Base-by-base conservation (phyloP, 2,329 filamentous ascomycete species). In the Fusarium circinatum region DNA sequence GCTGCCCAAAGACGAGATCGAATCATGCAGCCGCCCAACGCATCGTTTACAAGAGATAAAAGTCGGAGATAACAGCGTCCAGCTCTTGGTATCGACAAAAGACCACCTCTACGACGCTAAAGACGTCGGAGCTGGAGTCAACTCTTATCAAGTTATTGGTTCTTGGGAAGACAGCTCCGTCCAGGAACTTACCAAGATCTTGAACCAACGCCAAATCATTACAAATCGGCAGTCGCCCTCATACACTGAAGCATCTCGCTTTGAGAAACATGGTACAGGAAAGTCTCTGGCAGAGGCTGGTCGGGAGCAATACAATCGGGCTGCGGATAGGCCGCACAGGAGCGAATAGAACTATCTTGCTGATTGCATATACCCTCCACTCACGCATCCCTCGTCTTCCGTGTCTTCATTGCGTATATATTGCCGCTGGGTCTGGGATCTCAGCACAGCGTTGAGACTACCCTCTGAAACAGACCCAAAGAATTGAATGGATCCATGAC, bases 51-150 rank as follows among this genome's bases (percentile, higher is more conserved):
- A 65, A 8, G 47, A 20, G 20, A 67, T 75, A 7, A 57, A 67
- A 42, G 73, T 66, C 12, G 73, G 73, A 26, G 73, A 75, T 10
- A 44, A 52, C 20, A 41, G 74, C 32, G 64, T 76, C 12, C 75
- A 76, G 48, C 62, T 76, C 5, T 44, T 76, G 30, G 38, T 76
- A 4, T 76, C 75, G 17, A 76, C 71, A 12, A 75, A 73, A 30
- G 74, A 76, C 39, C 69, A 76, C 24, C 49, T 76, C 15, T 76
- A 76, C 34, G 20, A 76, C 28, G 71, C 72, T 10, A 61, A 65
- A 48, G 52, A 48, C 4, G 52, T 76, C 26, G 64, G 57, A 18
- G 32, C 68, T 26, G 74, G 71, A 14, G 14, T 24, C 41, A 48
- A 62, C 30, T 54, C 74, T 4, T 75, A 71, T 65, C 75, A 76